Conservation (phyloP, 306 rosid genomes). For the Phaseolus lunatus region DNA sequence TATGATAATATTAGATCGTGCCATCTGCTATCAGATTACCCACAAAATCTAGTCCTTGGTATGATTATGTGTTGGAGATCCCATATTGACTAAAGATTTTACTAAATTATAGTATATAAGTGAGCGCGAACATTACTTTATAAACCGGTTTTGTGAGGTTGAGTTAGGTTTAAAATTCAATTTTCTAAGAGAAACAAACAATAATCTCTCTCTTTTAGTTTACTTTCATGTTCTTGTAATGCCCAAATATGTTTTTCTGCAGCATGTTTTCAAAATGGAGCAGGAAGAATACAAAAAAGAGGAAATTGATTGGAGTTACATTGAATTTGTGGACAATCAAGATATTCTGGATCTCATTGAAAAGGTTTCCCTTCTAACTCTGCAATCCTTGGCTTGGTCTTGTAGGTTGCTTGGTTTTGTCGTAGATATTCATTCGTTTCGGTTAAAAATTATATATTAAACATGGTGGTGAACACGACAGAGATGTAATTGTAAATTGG, state of each 20-base stretch:
- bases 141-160: no score
- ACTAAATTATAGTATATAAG: no score
- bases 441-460: background rate
- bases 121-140: no score
- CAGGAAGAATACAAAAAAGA: slow-evolving; percentile 93
- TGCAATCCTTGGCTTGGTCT: slow-evolving; percentile 2
- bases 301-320: slow-evolving; percentile 95
- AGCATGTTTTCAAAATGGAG: slow-evolving; percentile 98
- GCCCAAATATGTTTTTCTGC: slow-evolving; percentile 45
- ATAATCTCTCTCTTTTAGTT: background rate
- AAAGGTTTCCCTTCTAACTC: slow-evolving; percentile 61
- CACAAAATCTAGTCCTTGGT: no score
- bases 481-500: background rate
- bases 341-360: slow-evolving; percentile 88
- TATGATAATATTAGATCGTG: no score
- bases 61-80: no score
- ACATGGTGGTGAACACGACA: background rate
- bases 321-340: slow-evolving; percentile 88
- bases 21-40: no score
- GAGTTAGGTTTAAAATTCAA: no score
- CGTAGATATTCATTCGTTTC: background rate
- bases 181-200: background rate
- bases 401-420: slow-evolving; percentile 41
- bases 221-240: slow-evolving; percentile 21
- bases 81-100: no score